These are phyloP conservation scores for Daucus carota DNA, from an alignment of 129 eudicot genomes.

Conservation along the genomic window DNA sequence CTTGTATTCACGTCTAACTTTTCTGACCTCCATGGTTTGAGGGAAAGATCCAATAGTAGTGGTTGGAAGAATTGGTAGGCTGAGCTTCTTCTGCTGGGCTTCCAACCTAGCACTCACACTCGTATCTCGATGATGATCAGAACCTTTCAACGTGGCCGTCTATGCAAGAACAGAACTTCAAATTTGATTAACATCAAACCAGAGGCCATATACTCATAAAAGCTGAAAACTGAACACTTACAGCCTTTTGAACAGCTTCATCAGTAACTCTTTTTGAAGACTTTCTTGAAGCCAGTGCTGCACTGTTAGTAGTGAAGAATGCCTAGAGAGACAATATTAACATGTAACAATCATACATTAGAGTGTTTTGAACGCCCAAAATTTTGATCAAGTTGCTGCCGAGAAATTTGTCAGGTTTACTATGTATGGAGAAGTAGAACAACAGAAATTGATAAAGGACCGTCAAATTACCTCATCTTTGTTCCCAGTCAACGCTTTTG, in stretches of 20 bases:
- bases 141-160: conserved; percentile 85
- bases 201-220: background rate
- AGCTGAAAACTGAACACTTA: conserved; percentile 21
- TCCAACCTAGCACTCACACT: conserved; percentile 78
- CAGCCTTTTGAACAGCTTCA: conserved; percentile 66
- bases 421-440: background rate
- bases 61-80: conserved; percentile 91
- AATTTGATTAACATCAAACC: background rate
- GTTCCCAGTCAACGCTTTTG: conserved; percentile 69
- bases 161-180: conserved; percentile 11
- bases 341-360: background rate
- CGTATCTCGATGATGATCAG: conserved; percentile 91
- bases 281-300: conserved; percentile 69
- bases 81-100: conserved; percentile 91
- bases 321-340: conserved; percentile 27
- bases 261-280: conserved; percentile 68
- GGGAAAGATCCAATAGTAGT: conserved; percentile 99
- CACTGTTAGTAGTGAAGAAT: conserved; percentile 55
- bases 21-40: conserved; percentile 88
- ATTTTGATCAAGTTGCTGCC: background rate
- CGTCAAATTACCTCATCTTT: conserved; percentile 62
- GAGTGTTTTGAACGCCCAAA: background rate
- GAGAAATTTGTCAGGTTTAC: background rate
- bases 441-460: background rate
- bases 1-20: conserved; percentile 95